Evolutionary conservation across 2,329 filamentous ascomycete species (phyloP), one percentile per base, ranked within the genome.

Genomic region (Grosmannia serpens): DNA sequence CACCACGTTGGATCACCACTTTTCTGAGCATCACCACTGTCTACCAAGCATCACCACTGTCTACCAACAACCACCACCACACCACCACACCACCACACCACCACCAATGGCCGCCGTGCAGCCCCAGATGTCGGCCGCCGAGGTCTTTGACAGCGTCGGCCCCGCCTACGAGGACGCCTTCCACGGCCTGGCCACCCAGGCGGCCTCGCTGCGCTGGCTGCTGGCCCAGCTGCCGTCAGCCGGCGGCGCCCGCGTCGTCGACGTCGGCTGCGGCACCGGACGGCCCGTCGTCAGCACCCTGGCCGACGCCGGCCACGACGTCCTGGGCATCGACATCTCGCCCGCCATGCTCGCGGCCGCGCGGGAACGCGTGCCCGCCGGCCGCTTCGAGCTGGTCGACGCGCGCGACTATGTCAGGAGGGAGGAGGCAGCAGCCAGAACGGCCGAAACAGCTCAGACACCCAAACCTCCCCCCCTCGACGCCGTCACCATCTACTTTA

Each of bases 261-360:
- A 69, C 57, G 62, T 68, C 11, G 67, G 67, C 60, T 68, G 65
- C 58, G 67, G 67, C 52, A 69, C 67, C 9, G 67, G 67, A 27
- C 61, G 63, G 8, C 67, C 67, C 0, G 63, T 65, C 6, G 65
- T 63, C 59, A 61, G 57, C 11, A 35, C 59, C 0, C 64, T 69
- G 8, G 65, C 67, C 17, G 64, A 61, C 2, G 67, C 67, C 1
- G 67, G 67, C 15, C 67, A 69, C 63, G 58, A 62, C 38, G 66
- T 68, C 6, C 63, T 67, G 2, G 66, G 67, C 41, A 67, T 68
- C 52, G 67, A 69, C 56, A 60, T 67, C 11, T 69, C 67, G 24
- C 57, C 55, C 2, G 64, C 63, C 53, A 68, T 69, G 67, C 56
- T 69, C 22, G 50, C 50, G 1, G 64, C 64, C 17, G 65, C 66